These are phyloP conservation scores for Aspergillus leporis DNA, from an alignment of 495 filamentous ascomycete species.

Conservation along the genomic window DNA sequence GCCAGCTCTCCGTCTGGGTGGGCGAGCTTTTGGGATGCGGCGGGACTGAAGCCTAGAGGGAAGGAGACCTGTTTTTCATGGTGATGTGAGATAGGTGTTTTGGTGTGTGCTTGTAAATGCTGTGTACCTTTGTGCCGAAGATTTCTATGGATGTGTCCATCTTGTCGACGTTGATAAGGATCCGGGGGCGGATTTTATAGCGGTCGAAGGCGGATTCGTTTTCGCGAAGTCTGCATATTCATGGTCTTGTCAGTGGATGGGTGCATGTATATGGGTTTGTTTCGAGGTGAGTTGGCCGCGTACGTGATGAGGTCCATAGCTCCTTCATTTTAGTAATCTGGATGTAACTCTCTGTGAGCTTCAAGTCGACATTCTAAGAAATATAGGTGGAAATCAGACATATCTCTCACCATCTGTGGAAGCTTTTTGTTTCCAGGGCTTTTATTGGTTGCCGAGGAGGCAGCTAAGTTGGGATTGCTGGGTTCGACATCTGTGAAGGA, in stretches of 20 bases:
- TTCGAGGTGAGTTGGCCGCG: not conserved
- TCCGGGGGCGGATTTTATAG: constrained; percentile 56
- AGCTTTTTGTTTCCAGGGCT: constrained; percentile 28
- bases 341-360: not conserved
- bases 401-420: constrained; percentile 32
- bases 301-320: constrained; percentile 43
- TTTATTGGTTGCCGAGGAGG: constrained; percentile 53
- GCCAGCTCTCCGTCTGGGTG: constrained; percentile 82
- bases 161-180: constrained; percentile 52
- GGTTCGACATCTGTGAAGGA: constrained; percentile 46
- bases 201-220: constrained; percentile 53
- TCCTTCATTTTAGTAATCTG: constrained; percentile 54
- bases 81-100: not conserved
- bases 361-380: not conserved
- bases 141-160: constrained; percentile 50
- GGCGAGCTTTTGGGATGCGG: constrained; percentile 83
- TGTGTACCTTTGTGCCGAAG: constrained; percentile 37
- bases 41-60: constrained; percentile 86
- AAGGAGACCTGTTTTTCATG: constrained; percentile 57
- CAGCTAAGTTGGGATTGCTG: constrained; percentile 57
- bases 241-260: not conserved
- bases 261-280: not conserved
- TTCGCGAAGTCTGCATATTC: constrained; percentile 39
- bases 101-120: not conserved
- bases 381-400: not conserved